A percentile compares a stretch with the other conserved stretches of the same genome.
Conservation (phyloP, 208 protist species). For the Leptomonas seymouri region DNA sequence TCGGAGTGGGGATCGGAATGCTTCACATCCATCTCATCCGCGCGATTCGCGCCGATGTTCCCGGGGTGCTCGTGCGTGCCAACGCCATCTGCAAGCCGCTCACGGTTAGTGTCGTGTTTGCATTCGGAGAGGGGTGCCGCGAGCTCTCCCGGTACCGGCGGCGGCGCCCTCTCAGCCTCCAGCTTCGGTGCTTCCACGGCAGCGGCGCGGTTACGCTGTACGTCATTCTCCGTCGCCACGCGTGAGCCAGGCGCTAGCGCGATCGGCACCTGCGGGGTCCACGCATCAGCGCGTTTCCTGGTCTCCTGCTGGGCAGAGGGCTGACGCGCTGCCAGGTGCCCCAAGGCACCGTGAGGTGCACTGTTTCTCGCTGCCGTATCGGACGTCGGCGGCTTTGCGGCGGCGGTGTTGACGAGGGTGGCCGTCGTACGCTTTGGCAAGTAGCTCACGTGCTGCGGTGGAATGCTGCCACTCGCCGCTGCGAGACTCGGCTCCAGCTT, state of each 20-base stretch:
- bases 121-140: neutral
- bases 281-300: neutral
- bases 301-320: constrained; percentile 3
- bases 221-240: neutral
- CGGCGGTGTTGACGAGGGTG: neutral
- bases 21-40: neutral
- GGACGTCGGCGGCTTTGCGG: constrained; percentile 1
- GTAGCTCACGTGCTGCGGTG: constrained; percentile 12
- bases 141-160: neutral
- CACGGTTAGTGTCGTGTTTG: neutral
- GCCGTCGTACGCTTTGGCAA: constrained; percentile 1
- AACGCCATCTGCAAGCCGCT: constrained; percentile 9
- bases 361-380: neutral
- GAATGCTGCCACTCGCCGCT: constrained; percentile 1
- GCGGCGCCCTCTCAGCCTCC: neutral
- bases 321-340: neutral
- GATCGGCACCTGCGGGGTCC: constrained; percentile 9
- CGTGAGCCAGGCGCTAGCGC: constrained; percentile 14
- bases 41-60: neutral
- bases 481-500: constrained; percentile 8
- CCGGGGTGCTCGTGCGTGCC: neutral
- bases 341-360: neutral
- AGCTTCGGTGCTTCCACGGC: neutral
- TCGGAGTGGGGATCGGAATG: constrained; percentile 10
- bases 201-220: neutral